phyloP scores from a whole-genome alignment of 306 rosid genomes.

The Trichosanthes cucumerina region DNA sequence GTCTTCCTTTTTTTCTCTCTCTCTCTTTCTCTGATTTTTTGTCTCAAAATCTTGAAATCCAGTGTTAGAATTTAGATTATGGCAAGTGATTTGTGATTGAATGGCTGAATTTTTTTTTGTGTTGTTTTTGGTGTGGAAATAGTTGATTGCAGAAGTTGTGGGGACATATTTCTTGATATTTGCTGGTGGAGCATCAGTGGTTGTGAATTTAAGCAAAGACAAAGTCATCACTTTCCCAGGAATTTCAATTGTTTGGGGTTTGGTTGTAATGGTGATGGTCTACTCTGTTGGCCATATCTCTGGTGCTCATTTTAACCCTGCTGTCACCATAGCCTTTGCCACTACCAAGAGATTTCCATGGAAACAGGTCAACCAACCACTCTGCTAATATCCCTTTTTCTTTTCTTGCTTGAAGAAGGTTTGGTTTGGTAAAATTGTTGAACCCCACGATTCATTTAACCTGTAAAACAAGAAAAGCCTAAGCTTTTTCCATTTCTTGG shows the following conservation, averaged over 20 bases:
- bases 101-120: not conserved
- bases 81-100: not conserved
- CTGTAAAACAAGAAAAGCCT: not conserved
- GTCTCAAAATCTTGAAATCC: not conserved
- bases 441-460: not conserved
- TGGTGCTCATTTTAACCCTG: slow-evolving; percentile 87
- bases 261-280: slow-evolving; percentile 45
- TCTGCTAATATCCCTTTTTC: not conserved
- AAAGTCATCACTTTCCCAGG: slow-evolving; percentile 54
- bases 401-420: not conserved
- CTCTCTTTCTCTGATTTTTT: not conserved
- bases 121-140: slow-evolving; percentile 6
- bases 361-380: slow-evolving; percentile 37
- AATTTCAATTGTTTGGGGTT: slow-evolving; percentile 58
- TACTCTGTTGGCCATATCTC: slow-evolving; percentile 81
- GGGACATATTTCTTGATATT: slow-evolving; percentile 79
- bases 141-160: slow-evolving; percentile 67
- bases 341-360: slow-evolving; percentile 43
- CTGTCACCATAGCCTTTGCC: slow-evolving; percentile 83
- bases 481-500: not conserved
- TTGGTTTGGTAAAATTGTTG: not conserved
- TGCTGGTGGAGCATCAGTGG: slow-evolving; percentile 60
- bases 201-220: slow-evolving; percentile 33
- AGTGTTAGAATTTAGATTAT: not conserved
- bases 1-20: slow-evolving; percentile 16